Evolutionary conservation across 805 yeast genomes (phyloP).

Genomic region (Teunomyces panamensis): DNA sequence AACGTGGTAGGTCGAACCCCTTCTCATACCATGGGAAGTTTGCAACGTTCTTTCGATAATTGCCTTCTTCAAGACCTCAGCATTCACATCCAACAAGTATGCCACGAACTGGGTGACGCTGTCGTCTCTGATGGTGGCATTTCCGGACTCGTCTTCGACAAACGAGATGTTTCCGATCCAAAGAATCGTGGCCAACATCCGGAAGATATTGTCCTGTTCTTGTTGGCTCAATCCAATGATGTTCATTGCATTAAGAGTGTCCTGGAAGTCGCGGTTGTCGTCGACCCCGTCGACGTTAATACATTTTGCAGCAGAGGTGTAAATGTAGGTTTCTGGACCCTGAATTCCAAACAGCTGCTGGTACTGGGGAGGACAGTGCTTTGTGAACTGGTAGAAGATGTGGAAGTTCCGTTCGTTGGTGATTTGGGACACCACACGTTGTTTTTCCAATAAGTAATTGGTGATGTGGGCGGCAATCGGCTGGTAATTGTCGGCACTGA

Average conservation of each 20-base stretch:
- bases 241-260: slow-evolving; percentile 82
- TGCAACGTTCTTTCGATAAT: slow-evolving; percentile 81
- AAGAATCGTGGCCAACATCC: slow-evolving; percentile 76
- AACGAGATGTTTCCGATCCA: slow-evolving; percentile 96
- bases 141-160: slow-evolving; percentile 81
- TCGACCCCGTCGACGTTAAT: slow-evolving; percentile 83
- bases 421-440: slow-evolving; percentile 95
- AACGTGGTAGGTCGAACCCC: slow-evolving; percentile 93
- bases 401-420: slow-evolving; percentile 93
- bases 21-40: slow-evolving; percentile 81
- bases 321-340: slow-evolving; percentile 87
- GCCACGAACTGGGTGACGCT: slow-evolving; percentile 96
- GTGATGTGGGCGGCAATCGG: slow-evolving; percentile 97
- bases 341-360: slow-evolving; percentile 87
- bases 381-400: slow-evolving; percentile 93
- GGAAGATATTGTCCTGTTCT: slow-evolving; percentile 89
- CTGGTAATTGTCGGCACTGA: slow-evolving; percentile 67
- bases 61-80: slow-evolving; percentile 61
- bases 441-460: slow-evolving; percentile 89
- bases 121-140: slow-evolving; percentile 75
- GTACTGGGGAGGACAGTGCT: slow-evolving; percentile 81
- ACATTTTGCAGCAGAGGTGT: slow-evolving; percentile 85
- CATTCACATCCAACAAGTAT: slow-evolving; percentile 78
- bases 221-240: slow-evolving; percentile 76
- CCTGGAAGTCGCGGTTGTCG: slow-evolving; percentile 74